These are phyloP conservation scores for Microcos paniculata DNA, from an alignment of 345 rosid species.

Conservation along the genomic window DNA sequence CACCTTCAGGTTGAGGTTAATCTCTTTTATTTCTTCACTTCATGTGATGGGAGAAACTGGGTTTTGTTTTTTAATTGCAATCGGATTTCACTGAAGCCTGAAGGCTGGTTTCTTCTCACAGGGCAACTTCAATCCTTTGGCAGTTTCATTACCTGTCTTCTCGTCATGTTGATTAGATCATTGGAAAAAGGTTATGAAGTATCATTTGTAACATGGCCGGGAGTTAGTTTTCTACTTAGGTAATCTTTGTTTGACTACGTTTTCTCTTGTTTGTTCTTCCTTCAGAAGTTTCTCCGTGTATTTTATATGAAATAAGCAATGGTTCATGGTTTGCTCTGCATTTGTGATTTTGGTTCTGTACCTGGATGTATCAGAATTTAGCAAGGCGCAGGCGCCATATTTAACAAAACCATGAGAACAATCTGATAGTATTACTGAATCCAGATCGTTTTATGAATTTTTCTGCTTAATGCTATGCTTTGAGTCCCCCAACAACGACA, in stretches of 20 bases:
- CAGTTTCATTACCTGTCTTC: slow-evolving; percentile 23
- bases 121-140: slow-evolving; percentile 51
- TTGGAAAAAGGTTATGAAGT: background rate
- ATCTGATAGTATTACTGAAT: background rate
- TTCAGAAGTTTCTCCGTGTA: background rate
- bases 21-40: background rate
- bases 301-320: slow-evolving; percentile 9
- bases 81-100: background rate
- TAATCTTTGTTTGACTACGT: background rate
- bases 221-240: slow-evolving; percentile 8
- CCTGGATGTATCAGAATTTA: background rate
- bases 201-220: background rate
- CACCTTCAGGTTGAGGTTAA: background rate
- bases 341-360: background rate
- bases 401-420: background rate
- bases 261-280: background rate
- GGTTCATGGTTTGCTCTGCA: background rate
- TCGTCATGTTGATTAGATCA: background rate
- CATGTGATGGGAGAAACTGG: background rate
- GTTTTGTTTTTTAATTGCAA: background rate
- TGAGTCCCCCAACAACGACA: background rate
- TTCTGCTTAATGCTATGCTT: background rate
- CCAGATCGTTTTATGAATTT: background rate
- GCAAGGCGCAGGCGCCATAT: background rate
- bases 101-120: slow-evolving; percentile 5